Conservation (phyloP, 495 filamentous ascomycete genomes). For the Penicillium nucicola region DNA sequence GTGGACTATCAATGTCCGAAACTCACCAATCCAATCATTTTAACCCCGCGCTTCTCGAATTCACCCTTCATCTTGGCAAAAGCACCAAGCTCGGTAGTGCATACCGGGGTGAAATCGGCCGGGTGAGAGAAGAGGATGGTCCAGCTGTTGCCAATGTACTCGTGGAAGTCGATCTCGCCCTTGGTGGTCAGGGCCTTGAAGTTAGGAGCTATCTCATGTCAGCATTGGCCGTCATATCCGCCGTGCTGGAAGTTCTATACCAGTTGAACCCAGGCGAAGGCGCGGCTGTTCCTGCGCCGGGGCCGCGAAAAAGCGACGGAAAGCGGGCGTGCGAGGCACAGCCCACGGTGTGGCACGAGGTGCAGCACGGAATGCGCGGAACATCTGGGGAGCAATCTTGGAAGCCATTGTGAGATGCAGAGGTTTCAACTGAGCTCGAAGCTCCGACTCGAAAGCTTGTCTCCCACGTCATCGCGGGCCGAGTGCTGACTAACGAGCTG, state of each 20-base stretch:
- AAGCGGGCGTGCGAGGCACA: constrained; percentile 25
- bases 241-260: constrained; percentile 12
- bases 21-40: constrained; percentile 62
- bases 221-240: background rate
- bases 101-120: constrained; percentile 68
- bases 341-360: constrained; percentile 23
- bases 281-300: constrained; percentile 53
- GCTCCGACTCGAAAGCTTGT: background rate
- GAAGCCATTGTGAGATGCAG: constrained; percentile 7
- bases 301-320: constrained; percentile 30
- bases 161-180: constrained; percentile 64
- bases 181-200: constrained; percentile 64
- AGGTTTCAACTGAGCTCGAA: background rate
- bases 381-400: constrained; percentile 21
- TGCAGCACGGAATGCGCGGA: constrained; percentile 26
- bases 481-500: too few species aligned
- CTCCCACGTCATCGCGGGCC: background rate
- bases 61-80: constrained; percentile 61
- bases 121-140: constrained; percentile 68
- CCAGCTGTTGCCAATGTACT: constrained; percentile 59
- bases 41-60: constrained; percentile 60
- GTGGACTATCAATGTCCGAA: constrained; percentile 48
- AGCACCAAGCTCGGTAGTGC: constrained; percentile 67
- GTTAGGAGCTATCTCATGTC: constrained; percentile 49
- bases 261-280: constrained; percentile 56